Percentiles rank a stretch among this genome's conserved stretches.
These are phyloP conservation scores for Arxiozyma slooffiae DNA, from an alignment of 1,139 yeast genomes.

Conservation along the genomic window DNA sequence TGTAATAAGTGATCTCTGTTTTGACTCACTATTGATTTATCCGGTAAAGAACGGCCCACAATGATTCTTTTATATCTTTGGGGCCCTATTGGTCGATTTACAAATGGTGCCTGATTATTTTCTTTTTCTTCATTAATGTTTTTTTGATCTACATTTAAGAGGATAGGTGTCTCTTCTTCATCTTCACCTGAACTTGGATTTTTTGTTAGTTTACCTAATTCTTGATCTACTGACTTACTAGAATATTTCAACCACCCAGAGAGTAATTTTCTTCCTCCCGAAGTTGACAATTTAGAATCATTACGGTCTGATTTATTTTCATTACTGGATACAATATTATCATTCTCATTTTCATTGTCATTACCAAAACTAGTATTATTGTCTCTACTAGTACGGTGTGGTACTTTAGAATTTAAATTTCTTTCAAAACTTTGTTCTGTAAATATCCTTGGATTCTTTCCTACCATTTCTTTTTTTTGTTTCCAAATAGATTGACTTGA, in stretches of 20 bases:
- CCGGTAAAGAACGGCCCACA: conserved; percentile 4
- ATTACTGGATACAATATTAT: not conserved
- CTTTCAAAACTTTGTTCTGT: conserved; percentile 3
- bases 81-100: not conserved
- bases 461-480: conserved; percentile 36
- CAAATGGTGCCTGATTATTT: not conserved
- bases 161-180: not conserved
- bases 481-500: conserved; percentile 25
- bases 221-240: conserved; percentile 1
- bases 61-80: conserved; percentile 2
- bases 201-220: not conserved
- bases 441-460: conserved; percentile 22
- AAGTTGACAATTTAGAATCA: not conserved
- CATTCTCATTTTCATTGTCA: not conserved
- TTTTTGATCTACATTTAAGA: not conserved
- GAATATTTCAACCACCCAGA: conserved; percentile 2
- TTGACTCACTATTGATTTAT: not conserved
- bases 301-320: not conserved
- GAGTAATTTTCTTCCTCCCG: not conserved
- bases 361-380: not conserved
- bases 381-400: conserved; percentile 1
- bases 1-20: not conserved
- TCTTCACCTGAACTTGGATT: not conserved
- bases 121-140: not conserved
- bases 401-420: not conserved